Evolutionary conservation across 2,329 filamentous ascomycete genomes (phyloP), one percentile per base, ranked within the genome.

Genomic region (Fusarium dlaminii): DNA sequence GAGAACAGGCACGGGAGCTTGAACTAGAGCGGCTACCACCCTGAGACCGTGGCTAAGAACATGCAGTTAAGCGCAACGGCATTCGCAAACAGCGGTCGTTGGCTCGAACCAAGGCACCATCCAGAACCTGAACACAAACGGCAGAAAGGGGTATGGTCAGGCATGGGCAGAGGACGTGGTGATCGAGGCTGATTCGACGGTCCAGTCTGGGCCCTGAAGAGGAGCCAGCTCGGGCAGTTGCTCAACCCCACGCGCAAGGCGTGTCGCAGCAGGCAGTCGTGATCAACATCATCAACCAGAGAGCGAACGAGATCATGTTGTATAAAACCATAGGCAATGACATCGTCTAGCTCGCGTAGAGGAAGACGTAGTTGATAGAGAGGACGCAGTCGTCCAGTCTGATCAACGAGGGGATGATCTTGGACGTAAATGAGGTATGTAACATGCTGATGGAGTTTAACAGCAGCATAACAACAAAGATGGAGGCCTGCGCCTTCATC

Each of bases 151-250:
- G 13, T 15, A 42, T 10, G 13, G 32, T 14, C 32, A 4, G 13
- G 12, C 13, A 32, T 32, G 2, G 40, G n/a, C n/a, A 1, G 9
- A 43, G 15, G 9, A 24, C 6, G 6, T 0, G 10, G n/a, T 24
- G 40, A 43, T 15, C n/a, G 15, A 43, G n/a, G 14, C n/a, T 3
- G n/a, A 24, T 17, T 12, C 34, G 15, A 17, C 14, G 15, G 34
- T 8, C 15, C 5, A 36, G 34, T 36, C 15, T 13, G 34, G 34
- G 34, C 34, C 15, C 4, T 43, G 40, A 24, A 24, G 14, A 24
- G 9, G 9, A 24, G 15, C n/a, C 15, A 17, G 40, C 3, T 24
- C 40, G 5, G 40, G 40, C 40, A 24, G n/a, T 43, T 17, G n/a
- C 40, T 24, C 2, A 4, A 17, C 22, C 22, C 22, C 14, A 42